A percentile compares a stretch with the other conserved stretches of the same genome.
phyloP scores from a whole-genome alignment of 2,329 filamentous ascomycete genomes.

The Sporothrix pallida region DNA sequence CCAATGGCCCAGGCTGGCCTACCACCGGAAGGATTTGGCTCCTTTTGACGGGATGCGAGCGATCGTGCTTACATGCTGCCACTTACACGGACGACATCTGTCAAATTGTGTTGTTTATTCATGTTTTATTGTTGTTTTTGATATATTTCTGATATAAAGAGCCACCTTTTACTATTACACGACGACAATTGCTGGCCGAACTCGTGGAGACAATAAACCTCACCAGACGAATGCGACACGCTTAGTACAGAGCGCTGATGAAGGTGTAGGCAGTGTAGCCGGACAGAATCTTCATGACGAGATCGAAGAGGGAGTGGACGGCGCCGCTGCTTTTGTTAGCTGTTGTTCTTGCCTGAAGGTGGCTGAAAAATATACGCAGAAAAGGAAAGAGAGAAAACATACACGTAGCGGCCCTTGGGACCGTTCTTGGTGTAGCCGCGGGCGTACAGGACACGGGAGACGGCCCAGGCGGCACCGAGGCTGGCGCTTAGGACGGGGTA shows the following conservation, averaged over 20 bases:
- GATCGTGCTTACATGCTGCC: neutral
- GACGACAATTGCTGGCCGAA: too few species aligned
- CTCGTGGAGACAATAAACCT: neutral
- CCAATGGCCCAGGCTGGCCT: neutral
- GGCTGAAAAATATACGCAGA: neutral
- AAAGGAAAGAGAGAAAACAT: conserved; percentile 36
- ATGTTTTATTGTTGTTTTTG: neutral
- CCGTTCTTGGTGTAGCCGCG: conserved; percentile 58
- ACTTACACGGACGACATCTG: conserved; percentile 13
- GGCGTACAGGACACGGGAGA: conserved; percentile 60
- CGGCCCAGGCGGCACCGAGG: conserved; percentile 60
- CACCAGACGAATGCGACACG: neutral
- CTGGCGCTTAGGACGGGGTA: conserved; percentile 58
- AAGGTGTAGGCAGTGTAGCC: conserved; percentile 51
- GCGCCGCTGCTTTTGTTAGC: conserved; percentile 44
- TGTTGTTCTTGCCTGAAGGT: neutral
- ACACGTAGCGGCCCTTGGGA: conserved; percentile 53
- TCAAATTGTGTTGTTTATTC: conserved; percentile 2
- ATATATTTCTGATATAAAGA: neutral
- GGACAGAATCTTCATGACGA: conserved; percentile 51
- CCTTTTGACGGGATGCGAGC: neutral
- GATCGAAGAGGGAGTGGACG: conserved; percentile 46
- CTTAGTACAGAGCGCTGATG: conserved; percentile 19
- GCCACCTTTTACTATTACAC: neutral
- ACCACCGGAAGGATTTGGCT: neutral